phyloP scores from a whole-genome alignment of 163 green algal genomes.

The Volvox carteri region DNA sequence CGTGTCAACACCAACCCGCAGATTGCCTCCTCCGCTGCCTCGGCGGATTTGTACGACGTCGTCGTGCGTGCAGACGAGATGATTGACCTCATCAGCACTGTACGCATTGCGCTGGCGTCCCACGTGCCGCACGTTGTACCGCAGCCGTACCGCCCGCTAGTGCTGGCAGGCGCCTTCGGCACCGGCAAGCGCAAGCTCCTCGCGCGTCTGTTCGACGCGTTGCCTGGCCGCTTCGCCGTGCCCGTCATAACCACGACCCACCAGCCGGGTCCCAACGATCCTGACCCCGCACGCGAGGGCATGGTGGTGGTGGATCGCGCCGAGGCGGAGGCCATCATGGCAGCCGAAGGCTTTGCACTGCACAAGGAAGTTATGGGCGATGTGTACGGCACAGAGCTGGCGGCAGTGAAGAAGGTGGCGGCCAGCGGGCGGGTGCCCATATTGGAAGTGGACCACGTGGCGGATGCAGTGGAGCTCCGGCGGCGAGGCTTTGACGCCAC shows the following conservation, averaged over 20 bases:
- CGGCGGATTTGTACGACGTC: slow-evolving; percentile 42
- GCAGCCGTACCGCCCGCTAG: slow-evolving; percentile 66
- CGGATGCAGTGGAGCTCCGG: slow-evolving; percentile 62
- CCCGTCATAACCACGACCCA: slow-evolving; percentile 72
- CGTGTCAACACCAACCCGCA: background rate
- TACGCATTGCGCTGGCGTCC: slow-evolving; percentile 44
- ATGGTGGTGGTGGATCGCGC: slow-evolving; percentile 64
- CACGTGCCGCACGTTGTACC: slow-evolving; percentile 67
- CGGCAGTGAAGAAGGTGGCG: slow-evolving; percentile 65
- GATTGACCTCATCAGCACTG: slow-evolving; percentile 47
- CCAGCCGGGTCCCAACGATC: background rate
- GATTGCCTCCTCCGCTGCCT: slow-evolving; percentile 4
- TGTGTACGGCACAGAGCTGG: slow-evolving; percentile 71
- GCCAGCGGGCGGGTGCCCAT: slow-evolving; percentile 61
- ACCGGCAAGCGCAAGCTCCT: slow-evolving; percentile 78
- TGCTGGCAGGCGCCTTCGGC: slow-evolving; percentile 76
- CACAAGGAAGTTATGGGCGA: slow-evolving; percentile 69
- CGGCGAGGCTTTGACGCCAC: slow-evolving; percentile 66
- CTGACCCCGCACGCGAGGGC: slow-evolving; percentile 46
- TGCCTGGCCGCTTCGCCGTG: slow-evolving; percentile 69
- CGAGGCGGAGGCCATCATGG: slow-evolving; percentile 59
- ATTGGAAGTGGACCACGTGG: slow-evolving; percentile 76
- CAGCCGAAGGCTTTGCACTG: slow-evolving; percentile 66
- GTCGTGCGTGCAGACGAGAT: slow-evolving; percentile 47
- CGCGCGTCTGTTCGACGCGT: slow-evolving; percentile 68